Percentiles rank a stretch among this genome's conserved stretches.
Conservation (phyloP, 192 early-diverging fungal genomes). For the Umbelopsis vinacea region DNA sequence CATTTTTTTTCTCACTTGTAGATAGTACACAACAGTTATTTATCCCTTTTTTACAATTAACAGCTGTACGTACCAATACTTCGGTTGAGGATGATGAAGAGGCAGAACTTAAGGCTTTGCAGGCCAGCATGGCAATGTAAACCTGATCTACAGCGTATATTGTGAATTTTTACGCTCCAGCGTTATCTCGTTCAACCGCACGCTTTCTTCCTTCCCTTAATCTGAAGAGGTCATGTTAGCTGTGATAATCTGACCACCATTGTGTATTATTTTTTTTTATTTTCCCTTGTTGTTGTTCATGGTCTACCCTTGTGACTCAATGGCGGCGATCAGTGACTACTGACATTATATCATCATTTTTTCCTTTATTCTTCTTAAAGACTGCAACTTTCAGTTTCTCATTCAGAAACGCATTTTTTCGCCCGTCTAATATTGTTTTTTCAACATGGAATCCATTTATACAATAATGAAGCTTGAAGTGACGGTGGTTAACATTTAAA, state of each 20-base stretch:
- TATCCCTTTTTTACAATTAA: not conserved
- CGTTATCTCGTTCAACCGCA: not conserved
- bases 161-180: not conserved
- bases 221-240: not conserved
- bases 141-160: not conserved
- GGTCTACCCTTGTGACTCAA: not conserved
- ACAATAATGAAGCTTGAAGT: too few relatives aligned
- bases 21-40: not conserved
- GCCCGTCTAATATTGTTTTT: too few relatives aligned
- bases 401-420: too few relatives aligned
- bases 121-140: constrained; percentile 79
- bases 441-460: too few relatives aligned
- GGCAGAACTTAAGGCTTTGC: constrained; percentile 77
- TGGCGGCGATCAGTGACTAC: constrained; percentile 1
- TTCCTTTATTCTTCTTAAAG: too few relatives aligned
- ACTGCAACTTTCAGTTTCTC: too few relatives aligned
- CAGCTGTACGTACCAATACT: constrained; percentile 31
- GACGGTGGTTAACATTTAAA: too few relatives aligned
- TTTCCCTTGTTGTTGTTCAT: constrained; percentile 15
- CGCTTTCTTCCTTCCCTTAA: not conserved
- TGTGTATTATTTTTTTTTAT: constrained; percentile 22
- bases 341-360: too few relatives aligned
- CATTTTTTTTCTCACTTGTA: not conserved
- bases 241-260: constrained; percentile 14
- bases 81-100: constrained; percentile 74